Percentiles rank a stretch among this genome's conserved stretches.
These are phyloP conservation scores for Globomyces pollinis-pini DNA, from an alignment of 192 early-diverging fungal species.

Conservation along the genomic window DNA sequence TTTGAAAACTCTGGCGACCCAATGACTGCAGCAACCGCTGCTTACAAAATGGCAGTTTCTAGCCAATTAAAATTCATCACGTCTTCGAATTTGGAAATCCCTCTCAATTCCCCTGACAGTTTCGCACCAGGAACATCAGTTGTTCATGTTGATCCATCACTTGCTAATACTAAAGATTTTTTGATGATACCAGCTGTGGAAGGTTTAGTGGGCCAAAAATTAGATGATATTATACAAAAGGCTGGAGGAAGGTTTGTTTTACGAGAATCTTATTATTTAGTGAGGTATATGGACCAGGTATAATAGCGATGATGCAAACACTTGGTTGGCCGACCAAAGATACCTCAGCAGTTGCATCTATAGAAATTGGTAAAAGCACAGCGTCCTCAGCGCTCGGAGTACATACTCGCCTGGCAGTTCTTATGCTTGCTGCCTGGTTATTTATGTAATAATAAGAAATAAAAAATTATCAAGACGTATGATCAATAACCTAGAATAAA, in stretches of 20 bases:
- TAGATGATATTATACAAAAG: slow-evolving; percentile 23
- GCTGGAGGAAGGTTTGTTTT: not conserved
- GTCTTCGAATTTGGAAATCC: not conserved
- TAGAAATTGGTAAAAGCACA: too few relatives aligned
- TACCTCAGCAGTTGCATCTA: not conserved
- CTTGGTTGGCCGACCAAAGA: slow-evolving; percentile 24
- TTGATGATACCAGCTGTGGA: slow-evolving; percentile 29
- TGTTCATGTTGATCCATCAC: slow-evolving; percentile 22
- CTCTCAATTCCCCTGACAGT: not conserved
- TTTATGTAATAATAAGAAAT: too few relatives aligned
- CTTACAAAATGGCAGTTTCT: not conserved
- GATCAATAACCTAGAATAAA: too few relatives aligned
- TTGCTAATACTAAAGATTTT: slow-evolving; percentile 24
- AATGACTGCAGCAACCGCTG: slow-evolving; percentile 10
- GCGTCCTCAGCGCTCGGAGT: too few relatives aligned
- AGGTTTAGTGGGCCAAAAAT: slow-evolving; percentile 6
- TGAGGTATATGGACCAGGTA: slow-evolving; percentile 22
- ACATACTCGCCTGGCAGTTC: too few relatives aligned
- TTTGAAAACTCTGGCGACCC: slow-evolving; percentile 17
- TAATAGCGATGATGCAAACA: slow-evolving; percentile 6
- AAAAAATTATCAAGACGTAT: too few relatives aligned
- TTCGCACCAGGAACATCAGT: slow-evolving; percentile 21
- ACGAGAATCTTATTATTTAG: not conserved
- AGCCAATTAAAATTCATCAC: not conserved
- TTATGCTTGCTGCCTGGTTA: too few relatives aligned